These are phyloP conservation scores for Corrigiola litoralis DNA, from an alignment of 179 eudicot genomes.

Conservation along the genomic window DNA sequence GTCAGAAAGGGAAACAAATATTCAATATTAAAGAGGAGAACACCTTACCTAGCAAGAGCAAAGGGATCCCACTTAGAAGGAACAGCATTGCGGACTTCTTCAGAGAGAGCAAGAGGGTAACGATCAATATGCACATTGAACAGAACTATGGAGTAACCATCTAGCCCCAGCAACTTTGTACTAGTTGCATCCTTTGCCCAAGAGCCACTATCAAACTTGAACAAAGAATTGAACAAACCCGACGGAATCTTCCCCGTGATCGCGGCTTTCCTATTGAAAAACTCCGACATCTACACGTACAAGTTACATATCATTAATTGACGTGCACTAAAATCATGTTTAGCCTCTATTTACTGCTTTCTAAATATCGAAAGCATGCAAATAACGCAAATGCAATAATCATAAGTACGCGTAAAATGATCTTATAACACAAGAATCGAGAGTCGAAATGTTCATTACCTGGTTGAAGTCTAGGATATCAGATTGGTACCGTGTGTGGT, in stretches of 20 bases:
- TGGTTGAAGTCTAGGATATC: constrained; percentile 74
- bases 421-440: background rate
- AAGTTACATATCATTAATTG: too few species aligned
- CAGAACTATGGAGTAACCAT: constrained; percentile 54
- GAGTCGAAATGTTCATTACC: constrained; percentile 20
- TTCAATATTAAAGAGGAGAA: too few species aligned
- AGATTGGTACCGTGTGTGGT: constrained; percentile 64
- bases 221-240: constrained; percentile 64
- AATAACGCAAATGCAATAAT: too few species aligned
- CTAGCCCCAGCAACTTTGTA: constrained; percentile 54
- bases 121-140: constrained; percentile 56
- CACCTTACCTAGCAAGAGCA: constrained; percentile 66
- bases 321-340: too few species aligned
- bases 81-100: constrained; percentile 58
- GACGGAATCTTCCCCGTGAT: constrained; percentile 68
- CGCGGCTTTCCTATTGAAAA: constrained; percentile 50
- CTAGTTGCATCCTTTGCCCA: constrained; percentile 71
- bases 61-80: constrained; percentile 76
- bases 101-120: constrained; percentile 52
- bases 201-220: constrained; percentile 60
- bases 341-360: too few species aligned
- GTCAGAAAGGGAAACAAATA: too few species aligned
- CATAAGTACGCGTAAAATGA: too few species aligned
- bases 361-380: too few species aligned
- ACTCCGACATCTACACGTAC: constrained; percentile 70